Percentiles rank a stretch among this genome's conserved stretches.
phyloP scores from a whole-genome alignment of 83 land plant genomes.

The Picea engelmannii region DNA sequence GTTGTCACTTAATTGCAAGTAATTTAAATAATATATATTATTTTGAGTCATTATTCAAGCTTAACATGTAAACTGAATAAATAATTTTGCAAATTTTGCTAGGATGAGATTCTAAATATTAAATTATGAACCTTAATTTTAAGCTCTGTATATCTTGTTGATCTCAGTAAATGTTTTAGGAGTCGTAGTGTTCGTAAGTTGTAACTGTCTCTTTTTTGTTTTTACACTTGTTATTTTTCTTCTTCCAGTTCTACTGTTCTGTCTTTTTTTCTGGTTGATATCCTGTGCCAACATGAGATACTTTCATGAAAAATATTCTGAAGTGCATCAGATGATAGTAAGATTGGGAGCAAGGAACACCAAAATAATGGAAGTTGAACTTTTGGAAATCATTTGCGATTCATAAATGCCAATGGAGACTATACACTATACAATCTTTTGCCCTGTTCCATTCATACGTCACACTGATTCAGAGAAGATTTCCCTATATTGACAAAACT shows the following conservation, averaged over 20 bases:
- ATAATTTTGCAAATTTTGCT: too few relatives aligned
- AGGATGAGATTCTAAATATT: too few relatives aligned
- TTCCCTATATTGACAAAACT: neutral
- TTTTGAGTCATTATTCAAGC: too few relatives aligned
- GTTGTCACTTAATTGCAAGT: too few relatives aligned
- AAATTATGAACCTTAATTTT: too few relatives aligned
- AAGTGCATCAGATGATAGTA: neutral
- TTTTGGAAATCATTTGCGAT: neutral
- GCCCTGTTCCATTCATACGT: neutral
- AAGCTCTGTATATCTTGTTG: too few relatives aligned
- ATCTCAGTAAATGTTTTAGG: too few relatives aligned
- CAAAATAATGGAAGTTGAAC: neutral
- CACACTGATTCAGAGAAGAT: neutral
- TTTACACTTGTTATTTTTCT: too few relatives aligned
- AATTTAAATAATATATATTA: too few relatives aligned
- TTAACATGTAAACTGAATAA: too few relatives aligned
- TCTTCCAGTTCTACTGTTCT: neutral
- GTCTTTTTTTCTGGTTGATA: neutral
- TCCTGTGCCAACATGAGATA: constrained; percentile 1
- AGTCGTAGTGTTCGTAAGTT: too few relatives aligned
- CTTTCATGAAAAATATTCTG: neutral
- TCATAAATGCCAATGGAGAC: neutral
- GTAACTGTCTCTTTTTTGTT: too few relatives aligned
- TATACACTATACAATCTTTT: neutral
- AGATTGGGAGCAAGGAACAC: neutral